Base-by-base conservation (phyloP, 208 protist species). In the Entamoeba histolytica region DNA sequence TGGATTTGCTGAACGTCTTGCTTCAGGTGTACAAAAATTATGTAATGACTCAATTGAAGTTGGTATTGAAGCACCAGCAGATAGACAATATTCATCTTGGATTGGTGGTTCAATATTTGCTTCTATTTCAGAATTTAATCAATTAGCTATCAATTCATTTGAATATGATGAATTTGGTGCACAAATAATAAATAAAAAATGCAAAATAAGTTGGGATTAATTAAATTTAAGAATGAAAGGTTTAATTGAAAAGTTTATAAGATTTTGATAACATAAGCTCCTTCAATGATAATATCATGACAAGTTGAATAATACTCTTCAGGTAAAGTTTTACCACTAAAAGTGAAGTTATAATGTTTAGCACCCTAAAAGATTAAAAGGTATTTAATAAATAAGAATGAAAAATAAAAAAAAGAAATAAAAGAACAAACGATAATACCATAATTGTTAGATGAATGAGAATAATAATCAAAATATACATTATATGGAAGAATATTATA, bases 31-130 rank as follows among this genome's bases (percentile, higher is more conserved):
- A 28, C 49, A 55, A 44, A 94, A 8, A 19, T 44, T 94, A 23
- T 35, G 23, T 31, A 49, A 52, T 93, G 44, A 49, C 2, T 44
- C n/a, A 19, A 93, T 50, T 17, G 19, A n/a, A 31, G 35, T 94
- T 14, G 35, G 93, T n/a, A 93, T 94, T 92, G 94, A 91, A 92
- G 92, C 93, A 35, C 61, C 93, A 10, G 28, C 93, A 39, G 93
- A 94, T 52, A 8, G 93, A 52, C 47, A 93, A 44, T 94, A 94
- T 73, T 94, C 93, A 39, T 51, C 91, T 92, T 94, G 93, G 93
- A 94, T 94, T 94, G 93, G 93, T 49, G 93, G 93, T 7, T 94
- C 93, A 49, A 94, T 94, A n/a, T 73, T 94, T 50, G 93, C 55
- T 14, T 94, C 93, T 19, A 19, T 94, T 39, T 93, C 92, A 7